Evolutionary conservation across 257 asterid genomes (phyloP).

Genomic region (Solanum raphanifolium): DNA sequence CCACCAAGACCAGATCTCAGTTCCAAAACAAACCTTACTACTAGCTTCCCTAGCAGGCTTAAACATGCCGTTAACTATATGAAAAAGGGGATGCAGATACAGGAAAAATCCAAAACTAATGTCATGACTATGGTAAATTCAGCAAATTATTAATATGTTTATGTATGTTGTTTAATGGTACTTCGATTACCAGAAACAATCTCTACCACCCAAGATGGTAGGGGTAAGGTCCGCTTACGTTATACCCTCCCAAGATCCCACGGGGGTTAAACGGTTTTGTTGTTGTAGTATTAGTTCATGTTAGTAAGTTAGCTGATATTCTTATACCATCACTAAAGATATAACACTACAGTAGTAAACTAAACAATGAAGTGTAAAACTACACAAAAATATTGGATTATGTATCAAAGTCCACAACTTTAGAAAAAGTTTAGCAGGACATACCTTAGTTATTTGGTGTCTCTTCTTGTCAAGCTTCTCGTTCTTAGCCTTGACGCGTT

Average conservation of each 20-base stretch:
- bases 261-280: not conserved
- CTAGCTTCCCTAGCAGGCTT: not conserved
- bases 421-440: slow-evolving; percentile 8
- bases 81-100: not conserved
- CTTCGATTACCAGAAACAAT: not conserved
- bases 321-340: not conserved
- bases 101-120: not conserved
- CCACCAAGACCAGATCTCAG: not conserved
- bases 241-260: not conserved
- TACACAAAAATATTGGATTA: not conserved
- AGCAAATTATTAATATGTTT: not conserved
- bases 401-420: not conserved
- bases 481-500: slow-evolving; percentile 62
- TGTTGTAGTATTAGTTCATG: not conserved
- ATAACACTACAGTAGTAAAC: not conserved
- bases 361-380: not conserved
- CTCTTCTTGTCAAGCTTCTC: slow-evolving; percentile 77
- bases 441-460: slow-evolving; percentile 55
- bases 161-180: not conserved
- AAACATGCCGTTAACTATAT: not conserved
- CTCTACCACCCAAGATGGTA: not conserved
- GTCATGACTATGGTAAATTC: not conserved
- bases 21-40: not conserved
- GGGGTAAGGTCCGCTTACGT: not conserved
- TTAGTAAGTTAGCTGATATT: not conserved